These are phyloP conservation scores for Phytophthora chlamydospora DNA, from an alignment of 352 stramenopile genomes.

Conservation along the genomic window DNA sequence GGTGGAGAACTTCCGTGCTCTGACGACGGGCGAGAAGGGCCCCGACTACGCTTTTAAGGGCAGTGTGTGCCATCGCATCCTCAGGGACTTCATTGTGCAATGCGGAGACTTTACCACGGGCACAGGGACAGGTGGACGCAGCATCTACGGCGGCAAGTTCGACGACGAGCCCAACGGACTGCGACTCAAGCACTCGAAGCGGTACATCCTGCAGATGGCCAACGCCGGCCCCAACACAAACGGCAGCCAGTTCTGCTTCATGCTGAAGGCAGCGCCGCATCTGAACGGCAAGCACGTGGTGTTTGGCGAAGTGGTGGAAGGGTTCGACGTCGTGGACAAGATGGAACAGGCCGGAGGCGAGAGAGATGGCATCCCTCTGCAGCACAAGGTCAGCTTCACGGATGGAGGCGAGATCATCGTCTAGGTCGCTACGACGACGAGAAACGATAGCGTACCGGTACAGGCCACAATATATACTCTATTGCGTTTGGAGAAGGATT, in stretches of 20 bases:
- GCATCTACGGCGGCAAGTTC: slow-evolving; percentile 98
- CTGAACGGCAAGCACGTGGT: slow-evolving; percentile 87
- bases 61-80: slow-evolving; percentile 97
- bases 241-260: slow-evolving; percentile 99
- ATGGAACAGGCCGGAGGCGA: slow-evolving; percentile 78
- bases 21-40: slow-evolving; percentile 97
- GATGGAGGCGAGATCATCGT: slow-evolving; percentile 78
- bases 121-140: slow-evolving; percentile 95
- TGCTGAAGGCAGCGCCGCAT: slow-evolving; percentile 71
- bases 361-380: slow-evolving; percentile 61
- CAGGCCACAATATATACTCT: slow-evolving; percentile 13
- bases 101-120: slow-evolving; percentile 95
- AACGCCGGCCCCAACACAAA: slow-evolving; percentile 98
- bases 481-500: slow-evolving; percentile 12
- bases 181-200: slow-evolving; percentile 77
- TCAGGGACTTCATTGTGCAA: slow-evolving; percentile 99
- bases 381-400: slow-evolving; percentile 80
- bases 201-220: slow-evolving; percentile 95
- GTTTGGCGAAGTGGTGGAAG: slow-evolving; percentile 87
- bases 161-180: slow-evolving; percentile 95
- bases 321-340: slow-evolving; percentile 82
- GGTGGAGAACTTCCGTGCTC: slow-evolving; percentile 96
- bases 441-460: background rate
- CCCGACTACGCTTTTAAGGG: slow-evolving; percentile 96
- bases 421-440: slow-evolving; percentile 12